Conservation (phyloP, 306 rosid species). For the Cucurbita maxima region DNA sequence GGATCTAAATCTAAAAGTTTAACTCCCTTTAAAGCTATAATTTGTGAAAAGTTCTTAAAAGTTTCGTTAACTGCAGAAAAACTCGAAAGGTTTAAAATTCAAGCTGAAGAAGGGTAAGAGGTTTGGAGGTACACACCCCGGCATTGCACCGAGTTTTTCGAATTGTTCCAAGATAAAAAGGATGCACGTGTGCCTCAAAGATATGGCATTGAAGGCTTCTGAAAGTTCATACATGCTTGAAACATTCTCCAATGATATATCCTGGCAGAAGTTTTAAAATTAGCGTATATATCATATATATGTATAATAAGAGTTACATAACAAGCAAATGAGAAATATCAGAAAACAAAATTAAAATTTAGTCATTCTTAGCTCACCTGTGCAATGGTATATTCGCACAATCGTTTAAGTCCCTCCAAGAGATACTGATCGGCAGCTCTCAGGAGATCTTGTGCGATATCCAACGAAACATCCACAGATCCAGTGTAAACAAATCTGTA, state of each 20-base stretch:
- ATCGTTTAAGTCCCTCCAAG: slow-evolving; percentile 93
- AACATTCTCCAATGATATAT: slow-evolving; percentile 76
- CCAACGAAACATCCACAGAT: slow-evolving; percentile 66
- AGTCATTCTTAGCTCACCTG: slow-evolving; percentile 40
- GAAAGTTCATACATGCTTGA: slow-evolving; percentile 94
- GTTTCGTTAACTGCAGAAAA: neutral
- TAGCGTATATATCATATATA: neutral
- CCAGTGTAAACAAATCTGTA: slow-evolving; percentile 93
- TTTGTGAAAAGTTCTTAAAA: neutral
- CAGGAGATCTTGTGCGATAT: slow-evolving; percentile 94
- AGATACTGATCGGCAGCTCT: slow-evolving; percentile 99
- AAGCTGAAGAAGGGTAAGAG: neutral
- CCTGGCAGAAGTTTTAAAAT: slow-evolving; percentile 32
- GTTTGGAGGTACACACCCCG: slow-evolving; percentile 53
- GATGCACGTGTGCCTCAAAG: slow-evolving; percentile 90
- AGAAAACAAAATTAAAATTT: neutral
- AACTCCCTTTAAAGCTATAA: neutral
- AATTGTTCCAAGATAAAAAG: slow-evolving; percentile 79
- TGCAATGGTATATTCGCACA: slow-evolving; percentile 83
- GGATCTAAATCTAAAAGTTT: neutral
- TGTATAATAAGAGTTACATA: neutral
- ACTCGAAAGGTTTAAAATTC: neutral
- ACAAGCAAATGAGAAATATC: neutral
- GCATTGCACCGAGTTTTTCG: slow-evolving; percentile 67
- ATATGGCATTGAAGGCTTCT: slow-evolving; percentile 82